Evolutionary conservation across 2,329 filamentous ascomycete species (phyloP).

Genomic region (Westerdykella aurantiaca): DNA sequence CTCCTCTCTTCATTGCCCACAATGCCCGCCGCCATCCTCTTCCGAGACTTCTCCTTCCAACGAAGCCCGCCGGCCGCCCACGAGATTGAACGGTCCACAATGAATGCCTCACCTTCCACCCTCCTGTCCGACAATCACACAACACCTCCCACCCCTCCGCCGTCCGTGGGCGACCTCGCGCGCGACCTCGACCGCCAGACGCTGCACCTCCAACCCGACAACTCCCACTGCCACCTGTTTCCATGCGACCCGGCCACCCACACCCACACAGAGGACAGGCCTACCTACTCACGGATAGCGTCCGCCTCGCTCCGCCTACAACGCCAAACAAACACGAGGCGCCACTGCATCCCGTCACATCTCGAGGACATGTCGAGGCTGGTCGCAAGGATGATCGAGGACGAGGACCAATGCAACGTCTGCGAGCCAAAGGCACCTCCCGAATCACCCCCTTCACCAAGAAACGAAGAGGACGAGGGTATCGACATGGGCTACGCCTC

Average conservation of each 20-base stretch:
- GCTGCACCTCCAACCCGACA: slow-evolving; percentile 23
- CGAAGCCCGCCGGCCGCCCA: slow-evolving; percentile 21
- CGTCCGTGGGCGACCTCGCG: slow-evolving; percentile 33
- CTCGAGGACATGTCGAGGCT: slow-evolving; percentile 39
- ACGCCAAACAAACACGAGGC: slow-evolving; percentile 37
- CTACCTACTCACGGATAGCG: slow-evolving; percentile 28
- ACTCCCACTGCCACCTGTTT: slow-evolving; percentile 4
- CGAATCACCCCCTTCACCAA: slow-evolving; percentile 8
- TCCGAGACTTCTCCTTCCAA: slow-evolving; percentile 38
- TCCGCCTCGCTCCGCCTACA: slow-evolving; percentile 36
- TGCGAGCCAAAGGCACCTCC: slow-evolving; percentile 10
- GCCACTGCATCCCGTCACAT: slow-evolving; percentile 39
- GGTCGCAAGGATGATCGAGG: slow-evolving; percentile 39
- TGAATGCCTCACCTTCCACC: slow-evolving; percentile 32
- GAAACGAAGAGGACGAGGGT: slow-evolving; percentile 26
- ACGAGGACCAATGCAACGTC: slow-evolving; percentile 39
- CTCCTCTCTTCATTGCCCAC: background rate
- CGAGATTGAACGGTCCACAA: slow-evolving; percentile 25
- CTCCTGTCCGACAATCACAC: too few species aligned
- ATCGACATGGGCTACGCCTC: slow-evolving; percentile 27
- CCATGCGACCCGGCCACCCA: background rate
- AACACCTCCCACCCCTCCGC: slow-evolving; percentile 15
- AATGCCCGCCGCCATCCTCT: slow-evolving; percentile 18
- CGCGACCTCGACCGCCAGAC: slow-evolving; percentile 30
- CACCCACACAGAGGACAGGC: background rate